Conservation (phyloP, 495 filamentous ascomycete species). For the Terfezia claveryi region DNA sequence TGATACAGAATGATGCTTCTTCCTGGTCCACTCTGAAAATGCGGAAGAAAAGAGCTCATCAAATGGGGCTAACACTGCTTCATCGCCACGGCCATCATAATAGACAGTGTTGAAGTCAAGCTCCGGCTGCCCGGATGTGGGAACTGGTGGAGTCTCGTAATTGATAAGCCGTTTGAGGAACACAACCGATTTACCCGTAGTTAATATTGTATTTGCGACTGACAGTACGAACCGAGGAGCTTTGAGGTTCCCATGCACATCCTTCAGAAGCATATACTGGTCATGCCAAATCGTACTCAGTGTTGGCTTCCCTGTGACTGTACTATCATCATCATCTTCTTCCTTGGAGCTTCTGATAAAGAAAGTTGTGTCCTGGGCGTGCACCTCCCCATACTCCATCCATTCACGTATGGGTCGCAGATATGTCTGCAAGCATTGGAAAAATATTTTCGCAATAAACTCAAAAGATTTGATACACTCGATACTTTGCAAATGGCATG, state of each 20-base stretch:
- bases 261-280: slow-evolving; percentile 41
- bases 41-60: slow-evolving; percentile 45
- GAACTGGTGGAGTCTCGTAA: slow-evolving; percentile 13
- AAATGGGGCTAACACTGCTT: slow-evolving; percentile 39
- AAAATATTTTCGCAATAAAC: slow-evolving; percentile 46
- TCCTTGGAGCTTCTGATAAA: slow-evolving; percentile 39
- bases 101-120: slow-evolving; percentile 30
- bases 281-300: slow-evolving; percentile 50
- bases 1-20: slow-evolving; percentile 46
- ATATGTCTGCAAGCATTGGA: slow-evolving; percentile 65
- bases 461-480: slow-evolving; percentile 37
- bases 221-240: slow-evolving; percentile 54
- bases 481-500: slow-evolving; percentile 44
- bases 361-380: slow-evolving; percentile 39
- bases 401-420: slow-evolving; percentile 55
- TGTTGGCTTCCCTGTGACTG: too few relatives aligned
- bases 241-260: slow-evolving; percentile 32
- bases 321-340: slow-evolving; percentile 29
- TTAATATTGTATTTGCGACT: slow-evolving; percentile 49
- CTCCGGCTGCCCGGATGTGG: slow-evolving; percentile 1
- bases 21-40: slow-evolving; percentile 49
- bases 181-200: slow-evolving; percentile 67
- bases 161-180: slow-evolving; percentile 45
- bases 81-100: slow-evolving; percentile 29
- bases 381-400: slow-evolving; percentile 63